Evolutionary conservation across 2,329 filamentous ascomycete species (phyloP), one percentile per base, ranked within the genome.

Genomic region (Blumeria graminis): DNA sequence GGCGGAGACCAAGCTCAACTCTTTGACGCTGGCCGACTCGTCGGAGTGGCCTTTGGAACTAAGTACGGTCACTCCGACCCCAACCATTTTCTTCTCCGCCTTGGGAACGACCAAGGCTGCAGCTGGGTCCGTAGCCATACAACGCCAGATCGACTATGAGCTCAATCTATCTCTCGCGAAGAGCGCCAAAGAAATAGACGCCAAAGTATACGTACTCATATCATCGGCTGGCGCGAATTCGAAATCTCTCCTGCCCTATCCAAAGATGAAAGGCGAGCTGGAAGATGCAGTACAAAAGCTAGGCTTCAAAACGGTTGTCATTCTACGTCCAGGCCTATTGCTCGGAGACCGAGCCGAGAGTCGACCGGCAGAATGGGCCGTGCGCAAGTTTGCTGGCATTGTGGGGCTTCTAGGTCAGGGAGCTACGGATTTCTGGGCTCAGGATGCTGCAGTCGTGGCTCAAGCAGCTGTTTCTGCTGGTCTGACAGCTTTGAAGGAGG

Each of bases 131-230:
- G 71, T 94, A 61, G 82, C 80, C 33, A 80, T 81, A 59, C 90
- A 95, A 70, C 84, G 86, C 71, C 84, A 85, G 65, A 85, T 95
- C 61, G 90, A 95, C 70, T 78, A 88, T 66, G 87, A 92, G 65
- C 73, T 94, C 48, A 94, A 94, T 69, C 68, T 93, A 53, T 81
- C 82, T 61, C 74, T 94, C 28, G 88, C 86, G 3, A 75, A 76
- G 59, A 80, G 83, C 0, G 86, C 89, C 46, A 86, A 82, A 65
- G 76, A 75, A 3, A 78, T 81, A 0, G 86, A 86, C 38, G 76
- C 78, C 10, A 78, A 78, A 61, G 82, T 82, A n/a, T 67, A 65
- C 55, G 81, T 95, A 22, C 58, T 67, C 1, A 64, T 68, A 55
- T 74, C 41, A 34, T 70, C 35, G 54, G 61, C 46, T 52, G 69